Evolutionary conservation across 2,329 filamentous ascomycete species (phyloP).

Genomic region (Colletotrichum orchidophilum): DNA sequence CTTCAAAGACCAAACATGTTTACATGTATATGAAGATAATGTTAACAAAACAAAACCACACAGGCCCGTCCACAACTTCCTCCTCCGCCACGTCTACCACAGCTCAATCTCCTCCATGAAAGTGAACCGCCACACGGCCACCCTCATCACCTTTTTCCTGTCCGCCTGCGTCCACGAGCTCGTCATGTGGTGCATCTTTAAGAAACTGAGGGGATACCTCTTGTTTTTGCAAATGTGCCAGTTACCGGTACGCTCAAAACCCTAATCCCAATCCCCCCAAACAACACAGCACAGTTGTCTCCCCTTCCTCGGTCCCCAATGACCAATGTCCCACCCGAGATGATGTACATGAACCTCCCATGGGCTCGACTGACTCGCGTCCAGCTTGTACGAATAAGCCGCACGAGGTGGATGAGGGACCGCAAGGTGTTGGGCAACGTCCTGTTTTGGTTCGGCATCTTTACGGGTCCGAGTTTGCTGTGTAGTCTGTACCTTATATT

Average conservation of each 20-base stretch:
- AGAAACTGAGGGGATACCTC: constrained; percentile 79
- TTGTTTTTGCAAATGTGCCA: constrained; percentile 80
- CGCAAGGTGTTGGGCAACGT: constrained; percentile 74
- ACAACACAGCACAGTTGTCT: too few species aligned
- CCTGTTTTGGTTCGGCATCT: constrained; percentile 82
- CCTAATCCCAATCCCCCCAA: neutral
- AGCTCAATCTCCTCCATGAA: constrained; percentile 78
- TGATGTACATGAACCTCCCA: neutral
- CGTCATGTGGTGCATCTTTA: constrained; percentile 84
- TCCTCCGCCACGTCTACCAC: constrained; percentile 83
- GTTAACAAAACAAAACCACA: neutral
- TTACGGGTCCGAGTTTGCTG: constrained; percentile 76
- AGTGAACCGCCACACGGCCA: constrained; percentile 75
- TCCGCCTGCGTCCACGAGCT: constrained; percentile 78
- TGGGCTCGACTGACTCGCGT: neutral
- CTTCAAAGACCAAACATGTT: too few species aligned
- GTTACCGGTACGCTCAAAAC: constrained; percentile 61
- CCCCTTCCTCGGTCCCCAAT: too few species aligned
- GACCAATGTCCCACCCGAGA: too few species aligned
- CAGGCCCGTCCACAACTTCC: constrained; percentile 79
- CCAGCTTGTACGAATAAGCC: constrained; percentile 70
- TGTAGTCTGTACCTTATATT: constrained; percentile 70
- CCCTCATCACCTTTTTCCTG: constrained; percentile 79
- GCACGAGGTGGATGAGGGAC: constrained; percentile 72
- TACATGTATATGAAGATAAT: too few species aligned